Percentiles rank a stretch among this genome's conserved stretches.
Conservation (phyloP, 176 grass and related monocot genomes). For the Chloris gayana region DNA sequence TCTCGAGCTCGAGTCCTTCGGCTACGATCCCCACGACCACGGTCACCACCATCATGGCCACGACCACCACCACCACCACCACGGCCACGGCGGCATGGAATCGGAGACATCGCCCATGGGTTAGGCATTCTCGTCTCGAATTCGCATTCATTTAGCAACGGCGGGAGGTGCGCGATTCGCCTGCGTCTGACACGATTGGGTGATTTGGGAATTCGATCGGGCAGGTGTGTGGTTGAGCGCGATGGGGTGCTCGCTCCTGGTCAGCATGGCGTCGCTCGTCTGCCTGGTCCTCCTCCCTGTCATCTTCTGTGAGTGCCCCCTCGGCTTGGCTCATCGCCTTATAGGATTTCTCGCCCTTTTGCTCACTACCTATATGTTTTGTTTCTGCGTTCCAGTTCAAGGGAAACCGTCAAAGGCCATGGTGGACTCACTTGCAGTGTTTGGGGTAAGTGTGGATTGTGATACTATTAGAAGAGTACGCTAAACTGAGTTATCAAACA, state of each 20-base stretch:
- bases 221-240: constrained; percentile 86
- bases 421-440: constrained; percentile 85
- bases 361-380: constrained; percentile 11
- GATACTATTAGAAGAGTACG: constrained; percentile 4
- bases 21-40: constrained; percentile 11
- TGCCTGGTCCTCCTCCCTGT: constrained; percentile 93
- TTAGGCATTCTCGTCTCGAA: constrained; percentile 26
- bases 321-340: background rate
- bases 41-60: constrained; percentile 19
- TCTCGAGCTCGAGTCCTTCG: constrained; percentile 72
- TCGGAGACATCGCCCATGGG: constrained; percentile 58
- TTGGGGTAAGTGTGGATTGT: constrained; percentile 72
- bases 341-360: background rate
- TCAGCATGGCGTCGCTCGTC: constrained; percentile 94
- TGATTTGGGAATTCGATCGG: constrained; percentile 31
- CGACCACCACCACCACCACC: constrained; percentile 41
- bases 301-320: constrained; percentile 72
- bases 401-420: constrained; percentile 90
- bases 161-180: constrained; percentile 10
- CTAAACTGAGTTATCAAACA: background rate
- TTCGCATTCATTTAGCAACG: background rate
- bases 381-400: constrained; percentile 57
- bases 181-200: background rate
- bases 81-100: constrained; percentile 45
- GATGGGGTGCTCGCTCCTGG: constrained; percentile 96